Conservation (phyloP, 2,329 filamentous ascomycete genomes). For the Tolypocladium pustulatum region DNA sequence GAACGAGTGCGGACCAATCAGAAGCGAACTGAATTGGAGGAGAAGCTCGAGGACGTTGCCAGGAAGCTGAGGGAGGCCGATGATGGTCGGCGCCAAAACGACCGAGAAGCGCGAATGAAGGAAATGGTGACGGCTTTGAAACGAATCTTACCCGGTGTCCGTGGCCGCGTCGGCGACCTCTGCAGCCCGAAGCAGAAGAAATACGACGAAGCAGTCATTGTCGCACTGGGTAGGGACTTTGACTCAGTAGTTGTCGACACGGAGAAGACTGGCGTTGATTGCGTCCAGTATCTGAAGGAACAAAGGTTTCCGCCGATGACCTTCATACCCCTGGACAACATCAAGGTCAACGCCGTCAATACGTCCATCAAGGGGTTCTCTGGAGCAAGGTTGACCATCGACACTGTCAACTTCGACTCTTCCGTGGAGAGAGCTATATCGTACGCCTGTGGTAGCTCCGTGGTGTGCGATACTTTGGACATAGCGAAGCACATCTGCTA, state of each 20-base stretch:
- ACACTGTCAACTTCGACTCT: slow-evolving; percentile 89
- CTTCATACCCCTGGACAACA: slow-evolving; percentile 93
- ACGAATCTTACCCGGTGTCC: slow-evolving; percentile 83
- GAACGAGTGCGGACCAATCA: slow-evolving; percentile 74
- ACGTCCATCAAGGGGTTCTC: slow-evolving; percentile 83
- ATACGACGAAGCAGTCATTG: slow-evolving; percentile 85
- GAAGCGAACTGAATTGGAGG: slow-evolving; percentile 78
- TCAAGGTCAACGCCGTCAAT: slow-evolving; percentile 87
- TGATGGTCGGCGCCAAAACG: slow-evolving; percentile 74
- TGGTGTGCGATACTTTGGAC: slow-evolving; percentile 81
- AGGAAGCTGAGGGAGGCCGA: slow-evolving; percentile 77
- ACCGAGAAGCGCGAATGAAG: slow-evolving; percentile 67
- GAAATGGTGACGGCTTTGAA: slow-evolving; percentile 81
- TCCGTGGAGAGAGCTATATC: slow-evolving; percentile 84
- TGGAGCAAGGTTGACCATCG: slow-evolving; percentile 80
- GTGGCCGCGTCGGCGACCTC: slow-evolving; percentile 79
- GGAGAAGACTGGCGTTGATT: slow-evolving; percentile 87
- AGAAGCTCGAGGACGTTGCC: slow-evolving; percentile 75
- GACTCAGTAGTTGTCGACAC: slow-evolving; percentile 93
- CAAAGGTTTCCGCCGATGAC: slow-evolving; percentile 80
- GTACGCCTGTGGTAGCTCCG: slow-evolving; percentile 88
- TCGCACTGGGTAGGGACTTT: slow-evolving; percentile 84
- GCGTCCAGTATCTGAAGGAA: slow-evolving; percentile 87
- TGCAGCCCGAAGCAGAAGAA: slow-evolving; percentile 97
- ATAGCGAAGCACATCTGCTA: slow-evolving; percentile 88